Evolutionary conservation across 2,329 filamentous ascomycete species (phyloP).

Genomic region (Arthrobotrys iridis): DNA sequence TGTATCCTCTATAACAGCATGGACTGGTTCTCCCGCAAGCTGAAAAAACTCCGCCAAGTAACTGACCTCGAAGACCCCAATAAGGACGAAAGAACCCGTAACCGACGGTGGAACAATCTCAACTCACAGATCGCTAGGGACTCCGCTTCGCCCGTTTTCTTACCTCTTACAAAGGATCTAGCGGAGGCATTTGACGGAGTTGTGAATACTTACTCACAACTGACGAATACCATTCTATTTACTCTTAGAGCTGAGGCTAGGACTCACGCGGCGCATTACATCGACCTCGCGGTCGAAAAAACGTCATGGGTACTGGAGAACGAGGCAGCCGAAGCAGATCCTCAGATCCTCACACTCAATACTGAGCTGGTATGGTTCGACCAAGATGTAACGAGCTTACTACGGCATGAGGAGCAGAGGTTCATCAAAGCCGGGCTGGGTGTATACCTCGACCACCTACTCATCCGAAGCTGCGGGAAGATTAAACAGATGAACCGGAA

Average conservation of each 20-base stretch:
- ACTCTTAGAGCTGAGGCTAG: conserved; percentile 90
- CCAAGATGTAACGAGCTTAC: conserved; percentile 77
- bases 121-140: conserved; percentile 60
- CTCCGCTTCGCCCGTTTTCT: conserved; percentile 76
- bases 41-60: conserved; percentile 82
- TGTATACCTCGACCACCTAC: conserved; percentile 78
- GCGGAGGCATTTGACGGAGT: conserved; percentile 84
- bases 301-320: conserved; percentile 69
- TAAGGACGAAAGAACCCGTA: conserved; percentile 42
- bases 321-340: conserved; percentile 79
- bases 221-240: conserved; percentile 80
- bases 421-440: conserved; percentile 83
- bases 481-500: conserved; percentile 84
- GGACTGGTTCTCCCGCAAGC: conserved; percentile 93
- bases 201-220: conserved; percentile 80
- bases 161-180: conserved; percentile 71
- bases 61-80: conserved; percentile 62
- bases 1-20: conserved; percentile 95
- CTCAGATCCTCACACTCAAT: conserved; percentile 83
- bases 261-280: conserved; percentile 82
- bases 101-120: conserved; percentile 61
- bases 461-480: conserved; percentile 76
- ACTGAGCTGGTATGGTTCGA: conserved; percentile 86
- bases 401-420: conserved; percentile 75
- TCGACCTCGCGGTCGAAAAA: conserved; percentile 72